A percentile compares a stretch with the other conserved stretches of the same genome.
phyloP scores from a whole-genome alignment of 495 filamentous ascomycete genomes.

The Immersiella caudata region DNA sequence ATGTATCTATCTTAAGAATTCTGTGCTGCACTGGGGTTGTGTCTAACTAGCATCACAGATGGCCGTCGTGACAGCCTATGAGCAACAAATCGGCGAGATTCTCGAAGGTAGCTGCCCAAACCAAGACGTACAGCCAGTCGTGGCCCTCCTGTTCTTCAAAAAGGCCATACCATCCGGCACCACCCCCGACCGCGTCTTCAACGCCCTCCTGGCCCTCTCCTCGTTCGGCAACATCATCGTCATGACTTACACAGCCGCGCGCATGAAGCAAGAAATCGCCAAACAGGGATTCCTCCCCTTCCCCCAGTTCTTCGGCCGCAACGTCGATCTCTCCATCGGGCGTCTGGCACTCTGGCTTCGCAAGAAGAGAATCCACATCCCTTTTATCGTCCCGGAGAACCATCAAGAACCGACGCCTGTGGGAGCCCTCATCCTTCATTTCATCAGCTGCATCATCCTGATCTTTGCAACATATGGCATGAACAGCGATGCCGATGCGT shows the following conservation, averaged over 20 bases:
- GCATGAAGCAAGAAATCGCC: conserved; percentile 59
- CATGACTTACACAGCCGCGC: conserved; percentile 50
- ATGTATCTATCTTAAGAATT: conserved; percentile 14
- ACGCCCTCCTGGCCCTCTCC: conserved; percentile 35
- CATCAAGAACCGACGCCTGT: conserved; percentile 45
- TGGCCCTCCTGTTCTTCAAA: conserved; percentile 30
- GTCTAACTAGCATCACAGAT: conserved; percentile 18
- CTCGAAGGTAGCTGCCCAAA: neutral
- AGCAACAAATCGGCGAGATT: conserved; percentile 14
- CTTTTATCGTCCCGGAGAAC: conserved; percentile 14
- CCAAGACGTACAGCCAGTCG: conserved; percentile 3
- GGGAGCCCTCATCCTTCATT: conserved; percentile 47
- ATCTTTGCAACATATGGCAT: conserved; percentile 35
- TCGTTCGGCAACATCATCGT: conserved; percentile 41
- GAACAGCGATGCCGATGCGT: conserved; percentile 30
- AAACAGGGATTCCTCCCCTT: conserved; percentile 57
- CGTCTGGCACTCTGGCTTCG: conserved; percentile 21
- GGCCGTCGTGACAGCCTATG: conserved; percentile 30
- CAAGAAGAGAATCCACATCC: conserved; percentile 14
- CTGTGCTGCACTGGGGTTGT: neutral
- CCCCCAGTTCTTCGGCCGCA: conserved; percentile 48
- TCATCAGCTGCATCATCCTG: conserved; percentile 46
- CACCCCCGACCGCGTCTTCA: conserved; percentile 24
- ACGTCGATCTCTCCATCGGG: conserved; percentile 28
- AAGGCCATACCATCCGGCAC: conserved; percentile 24